Percentiles rank a stretch among this genome's conserved stretches.
Conservation (phyloP, 108 stramenopile species). For the Cyclotella atomus region DNA sequence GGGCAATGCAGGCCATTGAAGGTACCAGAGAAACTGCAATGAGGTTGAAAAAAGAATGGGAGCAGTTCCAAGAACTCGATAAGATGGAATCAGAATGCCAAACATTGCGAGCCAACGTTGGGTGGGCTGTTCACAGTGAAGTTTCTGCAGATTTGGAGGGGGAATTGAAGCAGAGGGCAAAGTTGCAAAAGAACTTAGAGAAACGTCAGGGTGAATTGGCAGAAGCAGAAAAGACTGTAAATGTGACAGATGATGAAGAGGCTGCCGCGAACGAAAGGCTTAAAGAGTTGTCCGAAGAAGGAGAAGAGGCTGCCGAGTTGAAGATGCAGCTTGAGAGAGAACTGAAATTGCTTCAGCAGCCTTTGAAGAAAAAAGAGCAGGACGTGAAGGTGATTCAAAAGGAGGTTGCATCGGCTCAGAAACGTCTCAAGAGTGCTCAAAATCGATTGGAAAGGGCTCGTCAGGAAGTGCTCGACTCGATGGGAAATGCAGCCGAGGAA, state of each 20-base stretch:
- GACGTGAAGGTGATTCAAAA: conserved; percentile 47
- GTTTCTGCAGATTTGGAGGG: conserved; percentile 27
- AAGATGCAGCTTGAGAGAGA: conserved; percentile 67
- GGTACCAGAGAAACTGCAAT: conserved; percentile 45
- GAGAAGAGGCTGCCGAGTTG: conserved; percentile 48
- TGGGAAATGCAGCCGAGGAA: conserved; percentile 73
- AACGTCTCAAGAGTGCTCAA: conserved; percentile 49
- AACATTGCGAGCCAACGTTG: conserved; percentile 41
- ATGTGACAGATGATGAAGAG: conserved; percentile 59
- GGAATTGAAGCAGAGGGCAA: conserved; percentile 45
- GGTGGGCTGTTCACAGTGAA: conserved; percentile 63
- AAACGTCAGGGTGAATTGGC: conserved; percentile 54
- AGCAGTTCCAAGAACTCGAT: conserved; percentile 74
- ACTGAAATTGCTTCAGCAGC: conserved; percentile 52
- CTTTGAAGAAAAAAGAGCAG: conserved; percentile 52
- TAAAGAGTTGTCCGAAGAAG: conserved; percentile 65
- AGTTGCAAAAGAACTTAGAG: conserved; percentile 59
- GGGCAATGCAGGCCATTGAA: conserved; percentile 44
- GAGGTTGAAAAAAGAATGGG: conserved; percentile 63
- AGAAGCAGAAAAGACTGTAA: conserved; percentile 59
- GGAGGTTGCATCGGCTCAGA: conserved; percentile 40
- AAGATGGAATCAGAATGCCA: conserved; percentile 66
- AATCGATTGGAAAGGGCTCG: conserved; percentile 60
- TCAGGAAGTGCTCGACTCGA: conserved; percentile 57
- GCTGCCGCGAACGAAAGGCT: conserved; percentile 42